These are phyloP conservation scores for Pichia exigua DNA, from an alignment of 805 yeast species.

Conservation along the genomic window DNA sequence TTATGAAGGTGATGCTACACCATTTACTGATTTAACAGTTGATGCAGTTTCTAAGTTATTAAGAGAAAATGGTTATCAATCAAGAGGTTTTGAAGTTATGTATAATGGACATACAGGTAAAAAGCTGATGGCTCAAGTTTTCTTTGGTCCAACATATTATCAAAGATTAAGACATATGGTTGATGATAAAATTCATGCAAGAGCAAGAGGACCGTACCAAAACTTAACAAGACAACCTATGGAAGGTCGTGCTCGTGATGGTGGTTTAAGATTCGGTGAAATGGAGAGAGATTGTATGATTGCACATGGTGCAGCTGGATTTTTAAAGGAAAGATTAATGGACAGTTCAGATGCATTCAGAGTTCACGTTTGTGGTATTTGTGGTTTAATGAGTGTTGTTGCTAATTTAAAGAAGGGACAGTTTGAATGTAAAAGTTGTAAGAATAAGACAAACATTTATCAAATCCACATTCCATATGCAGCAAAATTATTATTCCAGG, in stretches of 20 bases:
- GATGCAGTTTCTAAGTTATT: conserved; percentile 90
- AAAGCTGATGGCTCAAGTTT: conserved; percentile 94
- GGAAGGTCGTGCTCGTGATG: conserved; percentile 98
- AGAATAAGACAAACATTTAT: conserved; percentile 95
- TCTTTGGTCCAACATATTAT: conserved; percentile 99
- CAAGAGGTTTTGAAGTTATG: conserved; percentile 98
- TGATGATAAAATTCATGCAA: conserved; percentile 96
- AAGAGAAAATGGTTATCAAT: conserved; percentile 94
- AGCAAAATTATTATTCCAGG: conserved; percentile 96
- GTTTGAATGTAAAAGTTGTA: conserved; percentile 97
- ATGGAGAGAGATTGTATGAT: conserved; percentile 99
- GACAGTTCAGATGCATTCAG: conserved; percentile 99
- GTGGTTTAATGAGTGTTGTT: conserved; percentile 97
- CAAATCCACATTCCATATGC: conserved; percentile 98
- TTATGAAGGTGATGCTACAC: conserved; percentile 98
- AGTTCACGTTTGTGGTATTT: conserved; percentile 95
- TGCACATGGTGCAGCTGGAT: conserved; percentile 99
- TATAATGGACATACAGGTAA: conserved; percentile 98
- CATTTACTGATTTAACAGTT: conserved; percentile 96
- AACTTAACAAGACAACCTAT: conserved; percentile 97
- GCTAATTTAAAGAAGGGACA: conserved; percentile 97
- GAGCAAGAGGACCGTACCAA: conserved; percentile 99
- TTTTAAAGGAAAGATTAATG: conserved; percentile 95
- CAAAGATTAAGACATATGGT: conserved; percentile 99
- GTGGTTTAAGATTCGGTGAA: conserved; percentile 98